Percentiles rank a stretch among this genome's conserved stretches.
Conservation (phyloP, 2,329 filamentous ascomycete genomes). For the Coniochaeta sp. region DNA sequence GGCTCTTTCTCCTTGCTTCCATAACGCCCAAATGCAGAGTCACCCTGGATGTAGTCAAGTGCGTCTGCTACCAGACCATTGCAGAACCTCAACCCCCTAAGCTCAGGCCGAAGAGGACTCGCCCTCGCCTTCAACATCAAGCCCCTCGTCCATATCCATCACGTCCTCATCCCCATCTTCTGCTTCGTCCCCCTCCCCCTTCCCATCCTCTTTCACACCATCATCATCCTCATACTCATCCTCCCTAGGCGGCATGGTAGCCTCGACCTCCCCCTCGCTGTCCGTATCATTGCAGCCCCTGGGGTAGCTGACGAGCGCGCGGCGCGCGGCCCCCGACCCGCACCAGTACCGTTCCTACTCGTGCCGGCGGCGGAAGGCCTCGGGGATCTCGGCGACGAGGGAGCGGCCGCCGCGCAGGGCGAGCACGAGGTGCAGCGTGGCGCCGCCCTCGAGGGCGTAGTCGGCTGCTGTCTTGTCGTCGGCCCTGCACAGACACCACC, state of each 20-base stretch:
- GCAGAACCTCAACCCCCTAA: too few relatives aligned
- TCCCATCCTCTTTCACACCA: too few relatives aligned
- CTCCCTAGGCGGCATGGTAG: too few relatives aligned
- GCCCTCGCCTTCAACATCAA: too few relatives aligned
- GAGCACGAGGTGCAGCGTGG: slow-evolving; percentile 90
- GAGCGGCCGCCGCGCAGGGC: slow-evolving; percentile 72
- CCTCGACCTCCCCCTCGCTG: neutral
- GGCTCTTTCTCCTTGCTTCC: neutral
- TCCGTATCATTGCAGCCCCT: neutral
- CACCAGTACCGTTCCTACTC: neutral
- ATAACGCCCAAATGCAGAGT: neutral
- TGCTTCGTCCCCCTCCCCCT: too few relatives aligned
- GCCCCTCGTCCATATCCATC: neutral
- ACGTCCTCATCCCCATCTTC: too few relatives aligned
- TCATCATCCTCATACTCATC: too few relatives aligned
- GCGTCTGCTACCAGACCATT: too few relatives aligned
- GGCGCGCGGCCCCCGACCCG: too few relatives aligned
- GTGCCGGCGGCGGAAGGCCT: neutral
- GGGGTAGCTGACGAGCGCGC: neutral
- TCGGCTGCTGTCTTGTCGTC: slow-evolving; percentile 92
- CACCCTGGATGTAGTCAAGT: too few relatives aligned
- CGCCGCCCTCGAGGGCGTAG: slow-evolving; percentile 84
- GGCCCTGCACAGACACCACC: slow-evolving; percentile 54
- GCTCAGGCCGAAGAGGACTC: too few relatives aligned
- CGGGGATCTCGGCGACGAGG: slow-evolving; percentile 3